These are phyloP conservation scores for Orbilia brochopaga DNA, from an alignment of 2,329 filamentous ascomycete species.

Conservation along the genomic window DNA sequence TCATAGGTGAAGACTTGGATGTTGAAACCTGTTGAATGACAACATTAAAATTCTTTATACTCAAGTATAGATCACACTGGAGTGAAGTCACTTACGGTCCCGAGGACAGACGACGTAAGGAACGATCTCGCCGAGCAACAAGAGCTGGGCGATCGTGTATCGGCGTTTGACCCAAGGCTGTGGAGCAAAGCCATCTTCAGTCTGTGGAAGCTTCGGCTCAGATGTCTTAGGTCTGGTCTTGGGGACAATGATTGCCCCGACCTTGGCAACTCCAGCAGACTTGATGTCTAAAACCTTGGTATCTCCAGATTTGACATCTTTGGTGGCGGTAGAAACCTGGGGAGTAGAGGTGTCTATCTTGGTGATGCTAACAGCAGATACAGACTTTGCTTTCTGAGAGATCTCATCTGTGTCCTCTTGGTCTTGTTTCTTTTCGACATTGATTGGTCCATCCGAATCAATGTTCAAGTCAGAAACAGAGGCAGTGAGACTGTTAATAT, in stretches of 20 bases:
- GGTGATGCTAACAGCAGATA: background rate
- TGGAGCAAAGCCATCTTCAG: constrained; percentile 40
- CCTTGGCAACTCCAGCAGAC: background rate
- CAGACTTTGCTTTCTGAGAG: background rate
- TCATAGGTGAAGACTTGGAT: constrained; percentile 42
- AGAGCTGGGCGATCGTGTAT: constrained; percentile 45
- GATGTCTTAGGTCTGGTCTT: constrained; percentile 24
- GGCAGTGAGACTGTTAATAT: background rate
- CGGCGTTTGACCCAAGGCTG: constrained; percentile 44
- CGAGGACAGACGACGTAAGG: constrained; percentile 42
- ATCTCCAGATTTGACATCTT: constrained; percentile 1
- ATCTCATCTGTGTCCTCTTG: background rate
- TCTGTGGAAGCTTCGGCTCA: constrained; percentile 33
- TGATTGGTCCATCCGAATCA: constrained; percentile 2
- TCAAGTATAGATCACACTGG: background rate
- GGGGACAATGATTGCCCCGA: constrained; percentile 15
- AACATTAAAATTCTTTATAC: background rate
- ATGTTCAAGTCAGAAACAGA: constrained; percentile 16
- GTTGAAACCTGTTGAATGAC: constrained; percentile 29
- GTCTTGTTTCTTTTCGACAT: background rate
- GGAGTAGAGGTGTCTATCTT: background rate
- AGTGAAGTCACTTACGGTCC: constrained; percentile 27
- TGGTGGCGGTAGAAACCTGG: background rate
- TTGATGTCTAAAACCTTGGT: constrained; percentile 4
- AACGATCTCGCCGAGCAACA: constrained; percentile 43